Base-by-base conservation (phyloP, 192 early-diverging fungal species). In the Coemansia guatemalensis region DNA sequence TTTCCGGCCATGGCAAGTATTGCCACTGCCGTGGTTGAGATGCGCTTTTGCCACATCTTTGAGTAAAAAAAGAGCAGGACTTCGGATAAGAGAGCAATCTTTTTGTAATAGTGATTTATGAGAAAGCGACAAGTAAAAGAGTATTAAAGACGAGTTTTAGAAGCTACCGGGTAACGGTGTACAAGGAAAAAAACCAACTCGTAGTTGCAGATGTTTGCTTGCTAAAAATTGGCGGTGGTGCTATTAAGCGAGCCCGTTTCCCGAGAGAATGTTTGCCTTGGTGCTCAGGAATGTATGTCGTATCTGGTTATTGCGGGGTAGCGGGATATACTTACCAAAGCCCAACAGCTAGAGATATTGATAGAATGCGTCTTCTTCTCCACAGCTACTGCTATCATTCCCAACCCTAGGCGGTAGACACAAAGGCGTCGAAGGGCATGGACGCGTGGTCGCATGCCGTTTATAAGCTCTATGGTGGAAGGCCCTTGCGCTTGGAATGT, bases 221-320 rank as follows among this genome's bases (percentile, higher is more conserved):
- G 17, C 24, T 22, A 18, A 48, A 39, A 52, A 62, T 25, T 23
- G 33, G 5, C n/a, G 29, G 0, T 32, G 11, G 54, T 30, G 59
- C 49, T 51, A 53, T 49, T 52, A 25, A 53, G 35, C 61, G 48
- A 47, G 48, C 48, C 32, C 22, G n/a, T 18, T 8, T 26, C 8
- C 32, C 47, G 62, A 32, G 62, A 61, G 26, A 60, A 68, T 26
- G 27, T 53, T 29, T 60, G 48, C 32, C 58, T 24, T n/a, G 58
- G 17, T 26, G 29, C 23, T 29, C 25, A 32, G 58, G 58, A 29
- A 48, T 25, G 48, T 49, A 49, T 48, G 58, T 49, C 32, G 4
- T 7, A 1, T 14, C 8, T 44, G 12, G 2, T 41, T 58, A 50
- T 32, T 53, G 50, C 48, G 49, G 58, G 48, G 17, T 51, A 17